Percentiles rank a stretch among this genome's conserved stretches.
These are phyloP conservation scores for Metschnikowia santaceciliae DNA, from an alignment of 805 yeast genomes.

Conservation along the genomic window DNA sequence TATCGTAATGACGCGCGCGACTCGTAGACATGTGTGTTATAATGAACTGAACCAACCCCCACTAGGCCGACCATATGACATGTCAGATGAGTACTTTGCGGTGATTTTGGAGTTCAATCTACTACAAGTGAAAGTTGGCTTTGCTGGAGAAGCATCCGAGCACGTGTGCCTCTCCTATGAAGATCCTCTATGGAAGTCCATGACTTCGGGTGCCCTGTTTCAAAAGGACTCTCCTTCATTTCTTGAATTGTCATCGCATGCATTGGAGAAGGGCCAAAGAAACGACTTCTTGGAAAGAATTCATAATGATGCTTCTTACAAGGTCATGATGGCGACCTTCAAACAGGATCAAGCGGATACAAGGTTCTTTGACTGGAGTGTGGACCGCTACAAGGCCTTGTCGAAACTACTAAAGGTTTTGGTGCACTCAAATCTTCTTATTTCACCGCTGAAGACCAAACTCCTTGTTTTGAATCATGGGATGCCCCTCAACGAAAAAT, in stretches of 20 bases:
- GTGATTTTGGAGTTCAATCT: conserved; percentile 15
- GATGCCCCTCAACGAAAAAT: conserved; percentile 9
- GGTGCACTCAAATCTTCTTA: conserved; percentile 8
- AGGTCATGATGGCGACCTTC: conserved; percentile 2
- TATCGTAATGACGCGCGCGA: background rate
- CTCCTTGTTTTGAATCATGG: conserved; percentile 14
- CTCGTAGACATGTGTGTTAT: background rate
- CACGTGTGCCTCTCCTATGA: conserved; percentile 6
- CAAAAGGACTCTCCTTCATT: conserved; percentile 8
- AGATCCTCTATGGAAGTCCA: conserved; percentile 10
- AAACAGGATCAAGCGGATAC: conserved; percentile 1
- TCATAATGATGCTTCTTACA: background rate
- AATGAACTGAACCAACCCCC: too few relatives aligned
- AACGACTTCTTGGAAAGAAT: background rate
- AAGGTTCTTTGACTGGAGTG: conserved; percentile 13
- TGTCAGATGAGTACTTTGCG: conserved; percentile 20
- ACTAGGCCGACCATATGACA: background rate
- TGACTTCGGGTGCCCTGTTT: background rate
- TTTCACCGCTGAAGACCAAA: conserved; percentile 12
- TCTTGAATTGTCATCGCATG: conserved; percentile 11
- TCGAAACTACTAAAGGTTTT: conserved; percentile 8
- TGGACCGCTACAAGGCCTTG: conserved; percentile 9
- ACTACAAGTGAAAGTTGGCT: conserved; percentile 12
- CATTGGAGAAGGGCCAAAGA: conserved; percentile 4
- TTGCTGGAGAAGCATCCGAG: conserved; percentile 16